phyloP scores from a whole-genome alignment of 345 rosid species.

The Clarkia xantiana region DNA sequence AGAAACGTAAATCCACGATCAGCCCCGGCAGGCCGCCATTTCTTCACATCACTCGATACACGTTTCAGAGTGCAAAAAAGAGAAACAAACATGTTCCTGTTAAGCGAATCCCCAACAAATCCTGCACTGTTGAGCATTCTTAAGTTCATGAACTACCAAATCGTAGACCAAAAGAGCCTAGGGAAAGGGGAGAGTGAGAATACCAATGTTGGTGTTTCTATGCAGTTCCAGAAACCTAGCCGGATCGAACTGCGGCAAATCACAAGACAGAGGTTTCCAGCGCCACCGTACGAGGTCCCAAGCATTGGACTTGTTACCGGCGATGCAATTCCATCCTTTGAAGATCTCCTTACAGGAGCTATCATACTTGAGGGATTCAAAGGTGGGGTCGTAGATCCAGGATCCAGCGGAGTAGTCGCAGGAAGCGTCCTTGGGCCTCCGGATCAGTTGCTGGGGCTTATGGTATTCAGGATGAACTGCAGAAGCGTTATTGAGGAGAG shows the following conservation, averaged over 20 bases:
- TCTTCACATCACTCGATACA: constrained; percentile 46
- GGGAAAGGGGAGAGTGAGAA: background rate
- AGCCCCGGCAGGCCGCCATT: constrained; percentile 91
- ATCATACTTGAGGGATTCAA: constrained; percentile 27
- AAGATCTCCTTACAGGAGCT: constrained; percentile 73
- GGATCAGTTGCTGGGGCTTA: constrained; percentile 5
- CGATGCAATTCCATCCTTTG: constrained; percentile 86
- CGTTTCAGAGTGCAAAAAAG: constrained; percentile 61
- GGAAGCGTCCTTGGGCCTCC: background rate
- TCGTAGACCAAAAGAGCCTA: background rate
- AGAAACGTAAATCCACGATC: constrained; percentile 89
- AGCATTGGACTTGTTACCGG: constrained; percentile 54
- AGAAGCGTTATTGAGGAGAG: constrained; percentile 18
- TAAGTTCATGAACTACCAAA: constrained; percentile 11
- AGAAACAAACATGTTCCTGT: constrained; percentile 91
- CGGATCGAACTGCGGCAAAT: constrained; percentile 55
- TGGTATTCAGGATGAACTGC: constrained; percentile 11
- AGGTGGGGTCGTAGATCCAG: constrained; percentile 55
- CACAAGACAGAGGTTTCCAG: constrained; percentile 62
- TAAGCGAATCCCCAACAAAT: constrained; percentile 86
- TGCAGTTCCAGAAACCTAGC: constrained; percentile 30
- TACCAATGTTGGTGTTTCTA: constrained; percentile 67
- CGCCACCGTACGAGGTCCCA: constrained; percentile 59
- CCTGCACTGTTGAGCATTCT: constrained; percentile 51
- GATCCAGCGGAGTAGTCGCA: constrained; percentile 65